Conservation (phyloP, 2,329 filamentous ascomycete species). For the Clarireedia hainanense region DNA sequence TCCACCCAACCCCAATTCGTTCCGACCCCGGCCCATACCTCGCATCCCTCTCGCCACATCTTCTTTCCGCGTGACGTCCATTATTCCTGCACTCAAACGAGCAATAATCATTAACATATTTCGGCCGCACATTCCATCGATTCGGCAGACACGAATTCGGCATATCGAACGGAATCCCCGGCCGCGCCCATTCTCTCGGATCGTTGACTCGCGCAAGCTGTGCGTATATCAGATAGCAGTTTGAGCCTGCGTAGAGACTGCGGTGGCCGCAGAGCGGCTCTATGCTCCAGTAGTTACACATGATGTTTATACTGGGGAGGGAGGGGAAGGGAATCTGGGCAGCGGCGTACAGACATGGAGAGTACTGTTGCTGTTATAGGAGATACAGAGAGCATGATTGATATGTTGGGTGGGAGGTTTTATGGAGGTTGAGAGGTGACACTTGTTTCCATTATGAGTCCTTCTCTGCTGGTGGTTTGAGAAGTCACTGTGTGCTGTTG, state of each 20-base stretch:
- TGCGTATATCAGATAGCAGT: conserved; percentile 25
- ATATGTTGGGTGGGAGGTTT: not conserved
- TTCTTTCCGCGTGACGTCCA: conserved; percentile 14
- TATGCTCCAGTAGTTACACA: conserved; percentile 27
- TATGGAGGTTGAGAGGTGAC: not conserved
- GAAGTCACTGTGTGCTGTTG: conserved; percentile 5
- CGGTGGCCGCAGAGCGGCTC: conserved; percentile 25
- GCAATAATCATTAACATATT: conserved; percentile 19
- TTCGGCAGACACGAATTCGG: conserved; percentile 23
- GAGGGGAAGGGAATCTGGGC: not conserved
- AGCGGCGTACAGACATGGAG: not conserved
- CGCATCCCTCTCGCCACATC: conserved; percentile 23
- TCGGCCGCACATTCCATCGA: conserved; percentile 16
- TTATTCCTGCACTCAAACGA: conserved; percentile 27
- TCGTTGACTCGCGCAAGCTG: conserved; percentile 29
- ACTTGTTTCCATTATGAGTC: conserved; percentile 3
- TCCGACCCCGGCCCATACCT: conserved; percentile 24
- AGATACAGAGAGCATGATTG: not conserved
- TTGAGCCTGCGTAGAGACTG: conserved; percentile 22
- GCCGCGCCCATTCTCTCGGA: conserved; percentile 15
- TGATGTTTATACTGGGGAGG: conserved; percentile 4
- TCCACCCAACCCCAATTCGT: conserved; percentile 28
- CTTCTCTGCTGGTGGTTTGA: conserved; percentile 6
- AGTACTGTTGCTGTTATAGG: not conserved
- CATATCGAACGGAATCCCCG: conserved; percentile 22